Evolutionary conservation across 2,329 filamentous ascomycete species (phyloP).

Genomic region (Lecanoromycetidae sp.): DNA sequence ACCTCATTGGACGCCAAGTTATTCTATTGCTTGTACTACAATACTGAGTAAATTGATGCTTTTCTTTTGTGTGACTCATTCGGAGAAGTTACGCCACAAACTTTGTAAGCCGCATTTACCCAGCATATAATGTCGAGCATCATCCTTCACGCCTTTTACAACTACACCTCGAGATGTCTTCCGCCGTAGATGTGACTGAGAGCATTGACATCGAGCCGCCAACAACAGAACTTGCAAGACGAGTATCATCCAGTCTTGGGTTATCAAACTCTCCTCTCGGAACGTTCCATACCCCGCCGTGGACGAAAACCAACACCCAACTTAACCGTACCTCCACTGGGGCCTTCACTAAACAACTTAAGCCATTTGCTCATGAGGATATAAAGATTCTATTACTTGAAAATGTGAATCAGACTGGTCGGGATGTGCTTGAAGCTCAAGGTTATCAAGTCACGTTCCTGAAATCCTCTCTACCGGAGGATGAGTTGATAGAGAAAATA

Average conservation of each 20-base stretch:
- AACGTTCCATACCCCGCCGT: slow-evolving; percentile 60
- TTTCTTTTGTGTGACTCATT: too few relatives aligned
- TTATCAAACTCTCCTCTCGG: slow-evolving; percentile 51
- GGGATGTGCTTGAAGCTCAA: slow-evolving; percentile 67
- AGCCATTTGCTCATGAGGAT: slow-evolving; percentile 90
- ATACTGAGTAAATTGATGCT: too few relatives aligned
- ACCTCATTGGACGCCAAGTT: not conserved
- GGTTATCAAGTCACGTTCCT: slow-evolving; percentile 92
- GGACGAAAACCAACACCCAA: slow-evolving; percentile 45
- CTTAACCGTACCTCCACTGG: slow-evolving; percentile 34
- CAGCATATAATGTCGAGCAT: too few relatives aligned
- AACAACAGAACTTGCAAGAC: slow-evolving; percentile 8
- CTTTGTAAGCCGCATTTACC: too few relatives aligned
- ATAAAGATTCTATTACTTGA: slow-evolving; percentile 93
- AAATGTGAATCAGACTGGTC: slow-evolving; percentile 86
- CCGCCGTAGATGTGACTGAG: slow-evolving; percentile 20
- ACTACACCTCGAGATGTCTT: slow-evolving; percentile 13
- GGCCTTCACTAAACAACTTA: slow-evolving; percentile 56
- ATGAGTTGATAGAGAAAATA: slow-evolving; percentile 94
- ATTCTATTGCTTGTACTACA: too few relatives aligned
- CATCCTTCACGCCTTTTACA: too few relatives aligned
- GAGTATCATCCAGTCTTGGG: slow-evolving; percentile 15
- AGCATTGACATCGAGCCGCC: slow-evolving; percentile 19
- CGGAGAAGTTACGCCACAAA: too few relatives aligned
- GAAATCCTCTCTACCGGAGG: slow-evolving; percentile 81